A percentile compares a stretch with the other conserved stretches of the same genome.
These are phyloP conservation scores for Globisporangium uncinulatum DNA, from an alignment of 352 stramenopile species.

Conservation along the genomic window DNA sequence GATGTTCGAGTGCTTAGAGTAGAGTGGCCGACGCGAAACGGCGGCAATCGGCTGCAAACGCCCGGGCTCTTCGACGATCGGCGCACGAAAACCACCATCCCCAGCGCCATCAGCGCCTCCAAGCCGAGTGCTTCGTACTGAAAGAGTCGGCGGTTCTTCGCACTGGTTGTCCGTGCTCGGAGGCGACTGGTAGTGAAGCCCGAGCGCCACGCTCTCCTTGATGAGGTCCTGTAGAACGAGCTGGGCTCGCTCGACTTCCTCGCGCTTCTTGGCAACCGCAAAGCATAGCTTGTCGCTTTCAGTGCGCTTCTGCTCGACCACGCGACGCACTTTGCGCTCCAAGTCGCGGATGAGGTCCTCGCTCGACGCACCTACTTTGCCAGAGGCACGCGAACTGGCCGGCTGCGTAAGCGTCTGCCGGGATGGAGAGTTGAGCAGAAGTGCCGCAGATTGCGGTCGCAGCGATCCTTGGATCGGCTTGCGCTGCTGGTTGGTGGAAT, in stretches of 20 bases:
- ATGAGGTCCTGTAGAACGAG: conserved; percentile 67
- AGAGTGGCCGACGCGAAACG: conserved; percentile 70
- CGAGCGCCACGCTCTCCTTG: conserved; percentile 67
- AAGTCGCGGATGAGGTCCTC: conserved; percentile 76
- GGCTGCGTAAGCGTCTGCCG: conserved; percentile 7
- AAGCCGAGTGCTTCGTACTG: background rate
- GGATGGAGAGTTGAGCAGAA: conserved; percentile 16
- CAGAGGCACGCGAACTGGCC: background rate
- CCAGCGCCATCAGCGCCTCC: background rate
- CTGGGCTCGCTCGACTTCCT: conserved; percentile 60
- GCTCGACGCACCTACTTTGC: conserved; percentile 51
- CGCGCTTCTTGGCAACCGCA: conserved; percentile 51
- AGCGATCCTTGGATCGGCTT: conserved; percentile 27
- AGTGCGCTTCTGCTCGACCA: conserved; percentile 72
- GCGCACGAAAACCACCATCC: background rate
- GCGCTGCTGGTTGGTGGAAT: background rate
- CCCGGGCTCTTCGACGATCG: conserved; percentile 40
- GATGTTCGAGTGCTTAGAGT: conserved; percentile 85
- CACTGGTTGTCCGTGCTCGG: conserved; percentile 13
- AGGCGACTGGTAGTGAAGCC: conserved; percentile 39
- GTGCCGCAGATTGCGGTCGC: conserved; percentile 32
- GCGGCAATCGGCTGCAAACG: conserved; percentile 66
- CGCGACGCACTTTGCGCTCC: conserved; percentile 69
- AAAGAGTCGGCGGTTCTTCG: conserved; percentile 10
- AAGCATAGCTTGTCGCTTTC: conserved; percentile 77